Conservation (phyloP, 805 yeast genomes). For the Yarrowia divulgata region DNA sequence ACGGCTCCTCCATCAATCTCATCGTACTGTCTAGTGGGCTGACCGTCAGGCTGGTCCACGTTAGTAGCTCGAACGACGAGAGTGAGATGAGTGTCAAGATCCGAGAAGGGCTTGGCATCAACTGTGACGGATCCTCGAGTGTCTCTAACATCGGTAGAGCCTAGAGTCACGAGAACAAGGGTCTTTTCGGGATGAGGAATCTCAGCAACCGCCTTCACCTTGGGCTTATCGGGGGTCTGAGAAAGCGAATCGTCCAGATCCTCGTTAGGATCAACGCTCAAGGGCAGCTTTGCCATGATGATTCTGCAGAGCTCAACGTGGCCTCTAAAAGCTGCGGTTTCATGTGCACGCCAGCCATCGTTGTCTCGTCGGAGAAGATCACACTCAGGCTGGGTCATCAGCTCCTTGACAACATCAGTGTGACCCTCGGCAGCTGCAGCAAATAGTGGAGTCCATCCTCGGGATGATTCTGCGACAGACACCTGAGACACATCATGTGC, state of each 20-base stretch:
- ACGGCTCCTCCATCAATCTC: conserved; percentile 55
- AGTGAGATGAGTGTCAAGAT: conserved; percentile 86
- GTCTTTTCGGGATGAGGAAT: conserved; percentile 70
- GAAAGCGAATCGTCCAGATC: conserved; percentile 1
- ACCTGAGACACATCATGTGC: conserved; percentile 69
- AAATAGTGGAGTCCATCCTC: conserved; percentile 95
- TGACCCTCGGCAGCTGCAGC: conserved; percentile 89
- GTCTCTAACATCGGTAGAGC: conserved; percentile 80
- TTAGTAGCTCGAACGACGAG: conserved; percentile 63
- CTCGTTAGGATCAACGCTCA: conserved; percentile 9
- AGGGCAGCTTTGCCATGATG: conserved; percentile 51
- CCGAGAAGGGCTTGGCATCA: conserved; percentile 77
- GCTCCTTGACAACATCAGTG: conserved; percentile 60
- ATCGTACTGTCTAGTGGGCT: conserved; percentile 9
- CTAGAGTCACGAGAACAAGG: conserved; percentile 80
- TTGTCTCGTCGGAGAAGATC: conserved; percentile 67
- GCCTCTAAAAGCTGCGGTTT: conserved; percentile 91
- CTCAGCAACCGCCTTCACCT: conserved; percentile 59
- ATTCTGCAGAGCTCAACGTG: conserved; percentile 73
- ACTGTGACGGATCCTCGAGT: conserved; percentile 74
- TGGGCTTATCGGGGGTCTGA: conserved; percentile 23
- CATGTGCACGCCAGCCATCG: conserved; percentile 98
- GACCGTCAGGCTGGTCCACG: conserved; percentile 55
- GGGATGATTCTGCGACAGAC: conserved; percentile 76
- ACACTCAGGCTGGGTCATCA: conserved; percentile 60